phyloP scores from a whole-genome alignment of 2,329 filamentous ascomycete genomes.

The Emmonsiellopsis sp. region DNA sequence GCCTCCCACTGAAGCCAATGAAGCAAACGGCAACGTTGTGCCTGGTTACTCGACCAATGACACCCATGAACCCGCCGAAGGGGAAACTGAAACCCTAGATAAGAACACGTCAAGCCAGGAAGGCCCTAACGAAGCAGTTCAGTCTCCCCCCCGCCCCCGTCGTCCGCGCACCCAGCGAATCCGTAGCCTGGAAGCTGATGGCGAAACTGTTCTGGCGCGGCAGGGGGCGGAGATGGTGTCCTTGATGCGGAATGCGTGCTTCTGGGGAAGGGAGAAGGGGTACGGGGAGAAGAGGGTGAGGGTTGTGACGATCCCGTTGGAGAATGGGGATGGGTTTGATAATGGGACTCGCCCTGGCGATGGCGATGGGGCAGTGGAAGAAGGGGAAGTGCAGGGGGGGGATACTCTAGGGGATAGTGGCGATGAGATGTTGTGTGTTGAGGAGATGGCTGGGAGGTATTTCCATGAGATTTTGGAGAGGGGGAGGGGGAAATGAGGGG shows the following conservation, averaged over 20 bases:
- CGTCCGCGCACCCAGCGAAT: neutral
- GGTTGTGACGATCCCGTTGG: constrained; percentile 5
- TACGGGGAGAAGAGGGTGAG: constrained; percentile 29
- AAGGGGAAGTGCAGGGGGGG: neutral
- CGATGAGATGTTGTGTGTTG: neutral
- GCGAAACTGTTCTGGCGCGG: constrained; percentile 21
- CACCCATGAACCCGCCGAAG: neutral
- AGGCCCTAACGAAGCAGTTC: neutral
- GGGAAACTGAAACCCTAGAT: neutral
- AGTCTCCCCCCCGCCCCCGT: neutral
- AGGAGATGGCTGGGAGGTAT: constrained; percentile 9
- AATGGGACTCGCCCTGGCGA: neutral
- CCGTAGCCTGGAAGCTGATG: constrained; percentile 3
- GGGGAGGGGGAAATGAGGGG: neutral
- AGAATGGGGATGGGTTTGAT: neutral
- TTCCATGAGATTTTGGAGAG: constrained; percentile 4
- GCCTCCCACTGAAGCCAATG: neutral
- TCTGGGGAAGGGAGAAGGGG: constrained; percentile 32
- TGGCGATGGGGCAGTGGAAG: neutral
- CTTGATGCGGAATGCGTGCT: constrained; percentile 33
- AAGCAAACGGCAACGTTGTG: neutral
- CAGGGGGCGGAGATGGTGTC: constrained; percentile 34
- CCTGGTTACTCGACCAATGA: too few species aligned
- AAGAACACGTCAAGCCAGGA: neutral
- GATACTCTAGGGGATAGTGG: too few species aligned